phyloP scores from a whole-genome alignment of 1,284 basidiomycete genomes.

The Xanthoconium separans region DNA sequence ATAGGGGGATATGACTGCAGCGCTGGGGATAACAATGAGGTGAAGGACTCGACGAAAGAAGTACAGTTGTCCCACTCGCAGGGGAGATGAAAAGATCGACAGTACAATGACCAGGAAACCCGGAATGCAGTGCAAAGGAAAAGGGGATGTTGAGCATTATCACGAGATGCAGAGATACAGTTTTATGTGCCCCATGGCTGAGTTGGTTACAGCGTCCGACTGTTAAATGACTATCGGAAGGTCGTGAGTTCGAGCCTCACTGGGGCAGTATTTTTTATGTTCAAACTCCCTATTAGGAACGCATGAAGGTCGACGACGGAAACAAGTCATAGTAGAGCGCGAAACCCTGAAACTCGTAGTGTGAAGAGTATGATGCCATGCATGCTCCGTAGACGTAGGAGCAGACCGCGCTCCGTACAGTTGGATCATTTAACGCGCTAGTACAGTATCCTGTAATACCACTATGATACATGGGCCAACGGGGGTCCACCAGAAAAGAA shows the following conservation, averaged over 20 bases:
- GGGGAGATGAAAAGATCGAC: background rate
- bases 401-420: background rate
- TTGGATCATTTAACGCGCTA: background rate
- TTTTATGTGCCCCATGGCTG: slow-evolving; percentile 66
- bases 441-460: slow-evolving; percentile 6
- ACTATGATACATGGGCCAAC: slow-evolving; percentile 8
- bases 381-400: too few relatives aligned
- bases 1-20: background rate
- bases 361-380: too few relatives aligned
- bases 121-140: background rate
- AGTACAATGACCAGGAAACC: too few relatives aligned
- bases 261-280: slow-evolving; percentile 48
- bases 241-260: slow-evolving; percentile 76
- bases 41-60: background rate
- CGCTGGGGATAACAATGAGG: background rate
- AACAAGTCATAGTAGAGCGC: too few relatives aligned
- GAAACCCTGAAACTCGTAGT: too few relatives aligned
- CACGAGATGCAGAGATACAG: too few relatives aligned
- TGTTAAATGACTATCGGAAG: slow-evolving; percentile 66
- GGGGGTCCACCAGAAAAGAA: slow-evolving; percentile 9
- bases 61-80: background rate
- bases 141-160: too few relatives aligned
- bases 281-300: too few relatives aligned
- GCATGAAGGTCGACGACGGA: too few relatives aligned
- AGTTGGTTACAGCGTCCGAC: slow-evolving; percentile 84